Percentiles rank a stretch among this genome's conserved stretches.
These are phyloP conservation scores for Silene vulgaris DNA, from an alignment of 179 eudicot species.

Conservation along the genomic window DNA sequence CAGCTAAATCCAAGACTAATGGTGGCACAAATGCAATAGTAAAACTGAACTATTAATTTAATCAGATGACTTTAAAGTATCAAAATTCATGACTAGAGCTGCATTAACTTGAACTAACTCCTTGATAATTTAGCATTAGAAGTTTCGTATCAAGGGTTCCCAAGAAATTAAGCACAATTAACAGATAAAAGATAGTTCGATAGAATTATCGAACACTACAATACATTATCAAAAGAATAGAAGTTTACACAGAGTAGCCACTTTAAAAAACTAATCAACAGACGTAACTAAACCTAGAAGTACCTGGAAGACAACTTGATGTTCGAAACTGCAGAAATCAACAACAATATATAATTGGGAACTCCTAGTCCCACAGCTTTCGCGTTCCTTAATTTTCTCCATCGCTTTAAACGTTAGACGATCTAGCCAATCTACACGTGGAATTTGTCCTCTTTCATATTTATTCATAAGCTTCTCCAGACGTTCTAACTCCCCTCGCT, in stretches of 20 bases:
- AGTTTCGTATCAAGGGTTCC: not conserved
- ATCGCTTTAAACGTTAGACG: constrained; percentile 90
- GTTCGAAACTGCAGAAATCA: constrained; percentile 95
- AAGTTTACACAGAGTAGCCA: not conserved
- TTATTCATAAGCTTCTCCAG: constrained; percentile 93
- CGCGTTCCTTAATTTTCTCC: constrained; percentile 86
- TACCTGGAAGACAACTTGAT: constrained; percentile 96
- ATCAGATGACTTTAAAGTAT: not conserved
- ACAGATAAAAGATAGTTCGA: not conserved
- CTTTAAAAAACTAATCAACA: not conserved
- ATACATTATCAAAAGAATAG: not conserved
- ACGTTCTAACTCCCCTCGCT: constrained; percentile 94
- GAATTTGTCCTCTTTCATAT: constrained; percentile 95
- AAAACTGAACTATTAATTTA: not conserved
- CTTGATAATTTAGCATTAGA: not conserved
- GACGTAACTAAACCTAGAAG: not conserved
- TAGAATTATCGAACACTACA: constrained; percentile 1
- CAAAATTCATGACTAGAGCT: not conserved
- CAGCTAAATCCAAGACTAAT: not conserved
- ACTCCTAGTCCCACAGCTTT: constrained; percentile 66
- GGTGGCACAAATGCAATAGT: not conserved
- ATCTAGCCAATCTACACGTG: constrained; percentile 96
- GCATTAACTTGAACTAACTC: not conserved
- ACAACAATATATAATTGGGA: constrained; percentile 72
- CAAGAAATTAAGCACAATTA: not conserved